phyloP scores from a whole-genome alignment of 805 yeast species.

The Pichia eremophila region DNA sequence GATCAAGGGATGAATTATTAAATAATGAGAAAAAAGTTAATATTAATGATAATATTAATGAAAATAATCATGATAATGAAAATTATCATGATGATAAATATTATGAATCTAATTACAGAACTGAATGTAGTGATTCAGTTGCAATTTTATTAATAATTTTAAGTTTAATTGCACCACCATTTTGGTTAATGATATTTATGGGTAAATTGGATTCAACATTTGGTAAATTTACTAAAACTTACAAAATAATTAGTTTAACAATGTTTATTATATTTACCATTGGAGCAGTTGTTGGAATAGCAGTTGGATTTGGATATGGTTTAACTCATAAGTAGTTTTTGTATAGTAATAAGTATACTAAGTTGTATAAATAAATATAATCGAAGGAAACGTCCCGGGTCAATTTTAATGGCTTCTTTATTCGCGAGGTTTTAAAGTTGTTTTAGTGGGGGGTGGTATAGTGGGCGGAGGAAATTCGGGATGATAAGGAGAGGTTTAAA shows the following conservation, averaged over 20 bases:
- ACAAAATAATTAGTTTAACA: conserved; percentile 17
- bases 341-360: too few species aligned
- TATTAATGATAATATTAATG: too few species aligned
- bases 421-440: too few species aligned
- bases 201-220: conserved; percentile 21
- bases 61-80: too few species aligned
- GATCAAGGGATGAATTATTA: background rate
- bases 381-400: too few species aligned
- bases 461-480: too few species aligned
- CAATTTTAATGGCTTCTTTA: too few species aligned
- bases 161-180: conserved; percentile 22
- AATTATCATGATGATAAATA: background rate
- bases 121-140: background rate
- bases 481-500: too few species aligned
- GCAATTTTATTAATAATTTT: conserved; percentile 13
- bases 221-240: conserved; percentile 16
- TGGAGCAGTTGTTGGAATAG: conserved; percentile 17
- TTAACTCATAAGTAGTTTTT: conserved; percentile 3
- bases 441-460: too few species aligned
- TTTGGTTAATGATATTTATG: conserved; percentile 20
- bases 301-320: conserved; percentile 22
- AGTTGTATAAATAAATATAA: too few species aligned
- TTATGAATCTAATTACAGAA: background rate
- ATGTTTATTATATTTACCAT: conserved; percentile 13
- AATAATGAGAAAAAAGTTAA: background rate